These are phyloP conservation scores for Apophysomyces sp. DNA, from an alignment of 371 early-diverging fungal genomes.

Conservation along the genomic window DNA sequence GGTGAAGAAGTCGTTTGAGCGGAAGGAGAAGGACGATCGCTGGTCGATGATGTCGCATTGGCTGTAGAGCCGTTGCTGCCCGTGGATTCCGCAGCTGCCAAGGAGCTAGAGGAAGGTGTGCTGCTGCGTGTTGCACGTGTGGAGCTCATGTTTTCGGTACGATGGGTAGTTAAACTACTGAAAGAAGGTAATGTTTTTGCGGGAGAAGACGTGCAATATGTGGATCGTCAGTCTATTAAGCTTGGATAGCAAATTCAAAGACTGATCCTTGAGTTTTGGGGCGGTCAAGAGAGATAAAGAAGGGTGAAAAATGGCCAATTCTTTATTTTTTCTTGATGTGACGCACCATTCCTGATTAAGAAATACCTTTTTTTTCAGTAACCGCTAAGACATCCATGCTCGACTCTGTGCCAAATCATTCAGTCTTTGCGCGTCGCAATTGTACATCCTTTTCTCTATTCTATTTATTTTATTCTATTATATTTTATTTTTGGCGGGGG, in stretches of 20 bases:
- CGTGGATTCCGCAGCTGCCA: slow-evolving; percentile 8
- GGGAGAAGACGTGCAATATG: background rate
- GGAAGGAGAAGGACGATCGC: slow-evolving; percentile 19
- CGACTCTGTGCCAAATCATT: no score
- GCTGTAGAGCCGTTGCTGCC: slow-evolving; percentile 5
- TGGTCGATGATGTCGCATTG: slow-evolving; percentile 17
- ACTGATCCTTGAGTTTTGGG: slow-evolving; percentile 3
- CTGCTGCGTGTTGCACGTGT: slow-evolving; percentile 32
- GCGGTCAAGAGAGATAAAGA: background rate
- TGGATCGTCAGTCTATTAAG: background rate
- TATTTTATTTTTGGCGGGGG: no score
- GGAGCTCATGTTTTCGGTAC: slow-evolving; percentile 27
- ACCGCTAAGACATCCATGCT: no score
- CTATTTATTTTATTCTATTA: no score
- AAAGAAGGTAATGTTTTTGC: background rate
- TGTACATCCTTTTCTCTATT: no score
- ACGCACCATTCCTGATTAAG: background rate
- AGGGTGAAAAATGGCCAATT: background rate
- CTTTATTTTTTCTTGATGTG: background rate
- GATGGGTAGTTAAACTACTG: background rate
- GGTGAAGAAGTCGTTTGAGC: slow-evolving; percentile 11
- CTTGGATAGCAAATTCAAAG: background rate
- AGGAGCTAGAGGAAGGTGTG: slow-evolving; percentile 5
- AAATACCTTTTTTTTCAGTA: no score
- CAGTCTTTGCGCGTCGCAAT: no score